A percentile compares a stretch with the other conserved stretches of the same genome.
Conservation (phyloP, 768 basidiomycete genomes). For the Thelephora ganbajun region DNA sequence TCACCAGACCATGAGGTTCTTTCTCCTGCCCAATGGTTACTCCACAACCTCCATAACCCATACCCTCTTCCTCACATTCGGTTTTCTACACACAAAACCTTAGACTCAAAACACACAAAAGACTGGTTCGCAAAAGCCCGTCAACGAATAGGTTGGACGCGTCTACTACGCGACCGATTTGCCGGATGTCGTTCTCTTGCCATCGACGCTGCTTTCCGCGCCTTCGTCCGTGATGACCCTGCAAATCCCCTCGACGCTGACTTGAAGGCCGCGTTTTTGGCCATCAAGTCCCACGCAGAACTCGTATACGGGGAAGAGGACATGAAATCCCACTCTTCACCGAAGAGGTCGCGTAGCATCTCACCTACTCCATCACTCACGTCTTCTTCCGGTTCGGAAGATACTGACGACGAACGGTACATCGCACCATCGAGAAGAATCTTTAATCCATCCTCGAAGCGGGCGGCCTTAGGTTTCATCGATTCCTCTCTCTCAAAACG, state of each 20-base stretch:
- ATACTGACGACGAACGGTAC: background rate
- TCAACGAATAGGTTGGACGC: background rate
- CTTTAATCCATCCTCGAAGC: background rate
- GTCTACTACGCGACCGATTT: background rate
- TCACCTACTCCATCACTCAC: background rate
- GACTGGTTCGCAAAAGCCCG: background rate
- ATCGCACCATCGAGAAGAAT: background rate
- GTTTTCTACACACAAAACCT: background rate
- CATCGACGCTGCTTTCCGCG: background rate
- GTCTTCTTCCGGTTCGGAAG: background rate
- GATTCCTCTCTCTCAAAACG: background rate
- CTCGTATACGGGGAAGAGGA: background rate
- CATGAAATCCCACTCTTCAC: background rate
- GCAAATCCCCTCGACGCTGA: background rate
- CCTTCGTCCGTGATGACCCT: background rate
- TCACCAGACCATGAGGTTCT: no score
- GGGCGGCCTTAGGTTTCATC: background rate
- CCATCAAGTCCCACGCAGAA: background rate
- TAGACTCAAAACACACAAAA: background rate
- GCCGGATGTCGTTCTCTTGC: background rate
- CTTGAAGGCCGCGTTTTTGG: background rate
- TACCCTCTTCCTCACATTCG: background rate
- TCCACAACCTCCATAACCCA: background rate
- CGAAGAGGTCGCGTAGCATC: background rate
- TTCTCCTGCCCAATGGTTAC: background rate